Evolutionary conservation across 2,329 filamentous ascomycete genomes (phyloP).

Genomic region (Colletotrichum orbiculare): DNA sequence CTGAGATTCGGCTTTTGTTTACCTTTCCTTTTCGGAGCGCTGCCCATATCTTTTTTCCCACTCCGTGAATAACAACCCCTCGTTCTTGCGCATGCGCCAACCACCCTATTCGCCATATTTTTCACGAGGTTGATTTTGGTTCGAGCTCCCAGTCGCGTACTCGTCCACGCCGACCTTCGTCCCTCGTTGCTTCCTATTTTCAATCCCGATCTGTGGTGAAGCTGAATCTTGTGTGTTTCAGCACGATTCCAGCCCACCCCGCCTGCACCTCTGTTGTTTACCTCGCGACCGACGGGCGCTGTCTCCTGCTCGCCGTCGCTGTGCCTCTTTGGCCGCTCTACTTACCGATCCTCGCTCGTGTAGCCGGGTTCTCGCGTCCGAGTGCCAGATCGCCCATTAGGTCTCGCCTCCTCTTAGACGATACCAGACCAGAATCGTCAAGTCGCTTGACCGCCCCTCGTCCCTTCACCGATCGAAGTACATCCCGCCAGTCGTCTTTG

Average conservation of each 20-base stretch:
- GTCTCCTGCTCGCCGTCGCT: slow-evolving; percentile 2
- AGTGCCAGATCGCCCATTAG: slow-evolving; percentile 12
- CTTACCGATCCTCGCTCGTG: slow-evolving; percentile 24
- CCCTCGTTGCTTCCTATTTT: slow-evolving; percentile 26
- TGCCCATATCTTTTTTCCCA: slow-evolving; percentile 29
- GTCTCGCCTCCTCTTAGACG: too few species aligned
- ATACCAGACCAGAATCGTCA: slow-evolving; percentile 11
- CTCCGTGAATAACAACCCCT: slow-evolving; percentile 35
- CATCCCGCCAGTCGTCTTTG: slow-evolving; percentile 26
- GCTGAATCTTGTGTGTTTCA: slow-evolving; percentile 33
- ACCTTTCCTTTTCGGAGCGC: not conserved
- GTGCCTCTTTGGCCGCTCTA: slow-evolving; percentile 31
- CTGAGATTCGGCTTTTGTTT: slow-evolving; percentile 36
- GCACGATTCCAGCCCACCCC: slow-evolving; percentile 35
- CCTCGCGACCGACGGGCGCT: slow-evolving; percentile 2
- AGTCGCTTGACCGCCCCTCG: slow-evolving; percentile 11
- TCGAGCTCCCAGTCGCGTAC: slow-evolving; percentile 9
- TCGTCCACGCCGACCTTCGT: not conserved
- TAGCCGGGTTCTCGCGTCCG: slow-evolving; percentile 20
- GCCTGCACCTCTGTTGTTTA: slow-evolving; percentile 33
- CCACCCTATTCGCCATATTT: slow-evolving; percentile 22
- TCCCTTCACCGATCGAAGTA: slow-evolving; percentile 4
- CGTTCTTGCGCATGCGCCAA: slow-evolving; percentile 30
- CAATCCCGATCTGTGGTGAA: slow-evolving; percentile 25
- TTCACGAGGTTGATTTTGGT: slow-evolving; percentile 3